phyloP scores from a whole-genome alignment of 139 green algal genomes.

The Yamagishiella unicocca region DNA sequence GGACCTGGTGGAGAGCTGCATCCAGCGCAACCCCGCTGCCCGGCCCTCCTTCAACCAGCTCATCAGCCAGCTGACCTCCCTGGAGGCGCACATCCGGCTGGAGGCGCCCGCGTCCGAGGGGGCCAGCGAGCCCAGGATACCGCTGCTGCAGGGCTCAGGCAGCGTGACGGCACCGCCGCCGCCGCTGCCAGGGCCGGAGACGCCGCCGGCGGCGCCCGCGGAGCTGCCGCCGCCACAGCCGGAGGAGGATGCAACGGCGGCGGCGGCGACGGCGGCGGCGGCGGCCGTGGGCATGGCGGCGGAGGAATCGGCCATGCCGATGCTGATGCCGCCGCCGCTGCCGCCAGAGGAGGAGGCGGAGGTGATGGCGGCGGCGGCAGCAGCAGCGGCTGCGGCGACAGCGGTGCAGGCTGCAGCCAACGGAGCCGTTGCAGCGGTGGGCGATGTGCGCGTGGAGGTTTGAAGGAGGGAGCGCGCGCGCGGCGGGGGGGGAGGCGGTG shows the following conservation, averaged over 20 bases:
- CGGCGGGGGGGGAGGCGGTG: no score
- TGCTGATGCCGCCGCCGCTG: neutral
- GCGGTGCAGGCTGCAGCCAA: no score
- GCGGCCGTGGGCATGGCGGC: neutral
- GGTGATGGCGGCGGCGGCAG: neutral
- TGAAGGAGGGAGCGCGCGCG: no score
- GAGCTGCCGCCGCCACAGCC: neutral
- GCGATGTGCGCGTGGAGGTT: no score
- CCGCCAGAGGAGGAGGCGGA: neutral
- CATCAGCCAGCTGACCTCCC: conserved; percentile 35
- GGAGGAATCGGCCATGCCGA: neutral
- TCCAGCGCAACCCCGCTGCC: conserved; percentile 29
- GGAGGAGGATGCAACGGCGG: neutral
- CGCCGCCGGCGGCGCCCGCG: neutral
- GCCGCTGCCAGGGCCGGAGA: neutral
- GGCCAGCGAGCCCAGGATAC: neutral
- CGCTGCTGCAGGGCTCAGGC: conserved; percentile 4
- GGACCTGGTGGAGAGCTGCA: conserved; percentile 46
- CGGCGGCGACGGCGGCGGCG: neutral
- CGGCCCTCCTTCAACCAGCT: conserved; percentile 41
- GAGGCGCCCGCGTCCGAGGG: neutral
- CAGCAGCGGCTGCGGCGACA: neutral
- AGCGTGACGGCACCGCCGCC: neutral
- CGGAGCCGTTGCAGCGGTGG: no score
- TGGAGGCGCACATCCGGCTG: conserved; percentile 38